phyloP scores from a whole-genome alignment of 257 asterid species.

The Penstemon eatonii region DNA sequence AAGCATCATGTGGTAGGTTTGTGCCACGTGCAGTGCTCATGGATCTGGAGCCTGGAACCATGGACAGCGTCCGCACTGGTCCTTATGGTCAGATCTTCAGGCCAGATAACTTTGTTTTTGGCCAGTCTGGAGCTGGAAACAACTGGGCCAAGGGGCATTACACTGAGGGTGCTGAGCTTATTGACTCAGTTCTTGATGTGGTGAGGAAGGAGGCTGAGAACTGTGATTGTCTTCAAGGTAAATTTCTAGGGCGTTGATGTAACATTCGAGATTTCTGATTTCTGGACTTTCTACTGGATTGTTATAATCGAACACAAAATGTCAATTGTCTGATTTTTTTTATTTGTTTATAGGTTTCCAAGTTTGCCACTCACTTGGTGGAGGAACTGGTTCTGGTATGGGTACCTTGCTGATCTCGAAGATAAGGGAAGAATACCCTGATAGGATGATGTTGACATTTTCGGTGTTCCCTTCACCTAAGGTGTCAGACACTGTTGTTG shows the following conservation, averaged over 20 bases:
- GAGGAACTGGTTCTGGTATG: constrained; percentile 93
- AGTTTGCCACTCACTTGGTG: constrained; percentile 87
- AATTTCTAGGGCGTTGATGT: constrained; percentile 5
- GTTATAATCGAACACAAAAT: neutral
- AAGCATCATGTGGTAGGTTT: constrained; percentile 89
- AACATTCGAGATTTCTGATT: neutral
- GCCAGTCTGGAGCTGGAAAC: constrained; percentile 90
- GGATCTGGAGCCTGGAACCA: constrained; percentile 96
- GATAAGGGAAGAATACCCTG: constrained; percentile 85
- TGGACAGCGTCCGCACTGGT: constrained; percentile 92
- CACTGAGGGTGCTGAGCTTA: constrained; percentile 89
- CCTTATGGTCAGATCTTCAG: constrained; percentile 83
- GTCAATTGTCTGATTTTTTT: constrained; percentile 6
- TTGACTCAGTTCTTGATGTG: constrained; percentile 81
- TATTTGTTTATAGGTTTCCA: constrained; percentile 53
- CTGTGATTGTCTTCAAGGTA: constrained; percentile 90
- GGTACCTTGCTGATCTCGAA: constrained; percentile 77
- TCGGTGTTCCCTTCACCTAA: constrained; percentile 86
- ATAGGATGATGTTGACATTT: constrained; percentile 83
- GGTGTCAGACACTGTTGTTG: constrained; percentile 85
- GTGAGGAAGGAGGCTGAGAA: constrained; percentile 86
- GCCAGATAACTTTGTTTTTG: constrained; percentile 82
- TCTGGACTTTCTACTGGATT: neutral
- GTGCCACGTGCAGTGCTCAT: constrained; percentile 95
- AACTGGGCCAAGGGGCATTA: constrained; percentile 89